A percentile compares a stretch with the other conserved stretches of the same genome.
phyloP scores from a whole-genome alignment of 75 land plant genomes.

The Pinus albicaulis region DNA sequence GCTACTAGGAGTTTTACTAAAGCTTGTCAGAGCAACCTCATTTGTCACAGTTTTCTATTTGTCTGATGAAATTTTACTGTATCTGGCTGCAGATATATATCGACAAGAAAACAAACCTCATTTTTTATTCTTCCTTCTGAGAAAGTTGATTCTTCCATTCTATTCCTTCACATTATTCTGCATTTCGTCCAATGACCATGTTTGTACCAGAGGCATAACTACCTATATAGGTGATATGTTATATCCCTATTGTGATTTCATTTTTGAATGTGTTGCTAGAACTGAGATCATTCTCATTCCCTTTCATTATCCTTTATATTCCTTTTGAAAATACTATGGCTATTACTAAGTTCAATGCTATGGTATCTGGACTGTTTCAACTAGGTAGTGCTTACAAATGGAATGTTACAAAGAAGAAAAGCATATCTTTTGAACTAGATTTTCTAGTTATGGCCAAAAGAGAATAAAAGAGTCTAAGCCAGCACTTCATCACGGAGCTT shows the following conservation, averaged over 20 bases:
- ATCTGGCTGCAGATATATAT: slow-evolving; percentile 43
- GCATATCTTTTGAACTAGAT: slow-evolving; percentile 72
- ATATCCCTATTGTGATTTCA: slow-evolving; percentile 76
- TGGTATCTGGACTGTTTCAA: slow-evolving; percentile 85
- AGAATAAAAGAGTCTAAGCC: slow-evolving; percentile 31
- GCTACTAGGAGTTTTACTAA: slow-evolving; percentile 1
- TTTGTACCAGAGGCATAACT: slow-evolving; percentile 82
- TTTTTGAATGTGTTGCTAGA: slow-evolving; percentile 73
- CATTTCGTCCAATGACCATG: slow-evolving; percentile 91
- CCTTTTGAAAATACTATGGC: slow-evolving; percentile 94
- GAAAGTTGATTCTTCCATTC: slow-evolving; percentile 87
- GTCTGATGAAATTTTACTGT: background rate
- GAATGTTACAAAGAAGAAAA: slow-evolving; percentile 83
- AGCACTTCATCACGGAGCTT: slow-evolving; percentile 34
- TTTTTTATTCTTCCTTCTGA: slow-evolving; percentile 83
- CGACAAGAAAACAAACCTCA: slow-evolving; percentile 76
- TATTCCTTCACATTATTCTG: slow-evolving; percentile 91
- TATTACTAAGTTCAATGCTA: slow-evolving; percentile 89
- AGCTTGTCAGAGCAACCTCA: background rate
- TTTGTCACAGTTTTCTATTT: background rate
- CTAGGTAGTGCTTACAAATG: slow-evolving; percentile 80
- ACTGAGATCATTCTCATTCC: slow-evolving; percentile 70
- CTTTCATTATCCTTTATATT: slow-evolving; percentile 78
- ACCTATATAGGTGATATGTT: slow-evolving; percentile 87
- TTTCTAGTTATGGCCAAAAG: slow-evolving; percentile 50